A percentile compares a stretch with the other conserved stretches of the same genome.
These are phyloP conservation scores for Pichiaceae sp. DNA, from an alignment of 1,139 yeast species.

Conservation along the genomic window DNA sequence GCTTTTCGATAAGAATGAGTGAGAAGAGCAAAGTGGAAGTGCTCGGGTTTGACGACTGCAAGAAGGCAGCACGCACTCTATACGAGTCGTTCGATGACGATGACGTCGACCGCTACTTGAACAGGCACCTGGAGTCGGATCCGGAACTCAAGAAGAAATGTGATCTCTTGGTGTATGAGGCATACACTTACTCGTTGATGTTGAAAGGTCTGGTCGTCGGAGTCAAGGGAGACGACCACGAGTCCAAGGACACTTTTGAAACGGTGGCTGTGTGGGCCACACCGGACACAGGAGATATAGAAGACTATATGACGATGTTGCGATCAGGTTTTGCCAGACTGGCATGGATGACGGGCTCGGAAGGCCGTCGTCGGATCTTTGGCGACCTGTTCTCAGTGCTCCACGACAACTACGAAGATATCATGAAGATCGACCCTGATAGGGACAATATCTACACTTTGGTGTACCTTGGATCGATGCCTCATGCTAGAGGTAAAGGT, in stretches of 20 bases:
- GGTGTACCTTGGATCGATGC: slow-evolving; percentile 53
- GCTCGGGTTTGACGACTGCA: slow-evolving; percentile 35
- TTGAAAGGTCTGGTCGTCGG: slow-evolving; percentile 49
- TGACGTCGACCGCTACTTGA: slow-evolving; percentile 40
- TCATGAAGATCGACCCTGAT: slow-evolving; percentile 20
- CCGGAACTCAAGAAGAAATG: slow-evolving; percentile 29
- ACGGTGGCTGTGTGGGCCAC: slow-evolving; percentile 58
- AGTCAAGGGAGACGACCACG: slow-evolving; percentile 25
- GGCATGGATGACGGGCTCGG: slow-evolving; percentile 42
- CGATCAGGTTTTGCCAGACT: slow-evolving; percentile 50
- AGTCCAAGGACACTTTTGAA: slow-evolving; percentile 36
- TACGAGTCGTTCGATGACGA: slow-evolving; percentile 45
- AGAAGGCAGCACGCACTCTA: slow-evolving; percentile 48
- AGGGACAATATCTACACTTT: slow-evolving; percentile 42
- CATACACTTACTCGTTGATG: slow-evolving; percentile 50
- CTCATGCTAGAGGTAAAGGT: slow-evolving; percentile 59
- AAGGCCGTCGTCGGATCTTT: slow-evolving; percentile 48
- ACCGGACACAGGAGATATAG: slow-evolving; percentile 41
- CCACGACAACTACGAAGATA: slow-evolving; percentile 35
- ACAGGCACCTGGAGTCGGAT: slow-evolving; percentile 34
- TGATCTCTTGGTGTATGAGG: slow-evolving; percentile 44
- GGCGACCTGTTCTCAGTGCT: slow-evolving; percentile 49
- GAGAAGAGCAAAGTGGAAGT: slow-evolving; percentile 22
- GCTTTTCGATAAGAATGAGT: too few species aligned
- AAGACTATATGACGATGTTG: slow-evolving; percentile 41